A percentile compares a stretch with the other conserved stretches of the same genome.
These are phyloP conservation scores for Pyrus hybrid DNA, from an alignment of 331 rosid species.

Conservation along the genomic window DNA sequence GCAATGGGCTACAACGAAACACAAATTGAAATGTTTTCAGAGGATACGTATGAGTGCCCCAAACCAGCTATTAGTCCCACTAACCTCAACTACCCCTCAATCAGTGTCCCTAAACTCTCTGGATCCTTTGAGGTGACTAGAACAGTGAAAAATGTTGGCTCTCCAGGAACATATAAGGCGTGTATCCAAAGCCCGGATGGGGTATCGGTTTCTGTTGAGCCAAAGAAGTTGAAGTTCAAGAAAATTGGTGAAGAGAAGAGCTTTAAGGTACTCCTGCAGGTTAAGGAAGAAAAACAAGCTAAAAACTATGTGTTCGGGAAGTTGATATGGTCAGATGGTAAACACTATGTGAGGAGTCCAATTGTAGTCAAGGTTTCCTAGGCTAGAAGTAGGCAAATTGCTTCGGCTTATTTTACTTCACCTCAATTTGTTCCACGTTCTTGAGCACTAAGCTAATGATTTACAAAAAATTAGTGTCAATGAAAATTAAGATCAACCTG, in stretches of 20 bases:
- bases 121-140: conserved; percentile 43
- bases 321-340: conserved; percentile 75
- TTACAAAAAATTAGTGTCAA: conserved; percentile 4
- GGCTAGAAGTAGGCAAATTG: conserved; percentile 2
- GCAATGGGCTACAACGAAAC: conserved; percentile 50
- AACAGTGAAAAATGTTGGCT: conserved; percentile 65
- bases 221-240: conserved; percentile 49
- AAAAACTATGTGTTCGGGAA: conserved; percentile 55
- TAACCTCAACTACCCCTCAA: conserved; percentile 79
- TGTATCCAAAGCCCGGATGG: conserved; percentile 44
- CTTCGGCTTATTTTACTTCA: not conserved
- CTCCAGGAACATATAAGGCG: conserved; percentile 50
- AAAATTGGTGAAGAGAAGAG: conserved; percentile 57
- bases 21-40: conserved; percentile 37
- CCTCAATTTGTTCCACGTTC: not conserved
- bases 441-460: not conserved
- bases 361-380: conserved; percentile 51
- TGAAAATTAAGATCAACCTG: not conserved
- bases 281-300: conserved; percentile 18
- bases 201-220: conserved; percentile 42
- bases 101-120: conserved; percentile 62
- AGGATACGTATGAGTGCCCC: conserved; percentile 33
- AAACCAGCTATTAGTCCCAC: conserved; percentile 25
- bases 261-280: conserved; percentile 40
- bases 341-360: conserved; percentile 67